phyloP scores from a whole-genome alignment of 129 eudicot species.

The Escallonia rubra region DNA sequence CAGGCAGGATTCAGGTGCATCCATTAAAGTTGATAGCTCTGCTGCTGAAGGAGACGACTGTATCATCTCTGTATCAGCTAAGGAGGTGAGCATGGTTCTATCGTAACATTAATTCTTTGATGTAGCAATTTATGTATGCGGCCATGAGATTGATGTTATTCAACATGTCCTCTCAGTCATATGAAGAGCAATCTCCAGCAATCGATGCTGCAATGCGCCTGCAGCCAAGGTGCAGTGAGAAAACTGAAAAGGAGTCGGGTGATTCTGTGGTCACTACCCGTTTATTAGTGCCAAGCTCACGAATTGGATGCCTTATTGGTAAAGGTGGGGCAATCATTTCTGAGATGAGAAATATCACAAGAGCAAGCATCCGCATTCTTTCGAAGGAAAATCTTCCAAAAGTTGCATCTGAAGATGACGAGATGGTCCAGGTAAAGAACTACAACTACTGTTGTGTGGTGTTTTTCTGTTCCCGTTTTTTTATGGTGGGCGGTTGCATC shows the following conservation, averaged over 20 bases:
- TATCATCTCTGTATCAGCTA: constrained; percentile 72
- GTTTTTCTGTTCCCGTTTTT: too few relatives aligned
- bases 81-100: constrained; percentile 42
- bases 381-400: constrained; percentile 74
- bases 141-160: background rate
- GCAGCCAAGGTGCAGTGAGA: constrained; percentile 84
- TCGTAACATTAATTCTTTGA: background rate
- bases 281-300: constrained; percentile 61
- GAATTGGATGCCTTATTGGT: constrained; percentile 78
- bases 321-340: constrained; percentile 76
- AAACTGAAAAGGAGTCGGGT: constrained; percentile 54
- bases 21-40: constrained; percentile 75
- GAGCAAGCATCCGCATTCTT: constrained; percentile 81
- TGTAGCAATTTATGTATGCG: background rate
- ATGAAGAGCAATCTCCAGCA: constrained; percentile 65
- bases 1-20: constrained; percentile 84
- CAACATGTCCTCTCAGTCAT: constrained; percentile 22
- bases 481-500: background rate
- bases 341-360: constrained; percentile 74
- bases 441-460: background rate
- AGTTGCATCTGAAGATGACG: constrained; percentile 83
- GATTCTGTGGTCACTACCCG: constrained; percentile 65
- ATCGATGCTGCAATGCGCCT: constrained; percentile 81
- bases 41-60: constrained; percentile 78
- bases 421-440: constrained; percentile 75